Conservation (phyloP, 2,329 filamentous ascomycete genomes). For the Xylariaceae sp. region DNA sequence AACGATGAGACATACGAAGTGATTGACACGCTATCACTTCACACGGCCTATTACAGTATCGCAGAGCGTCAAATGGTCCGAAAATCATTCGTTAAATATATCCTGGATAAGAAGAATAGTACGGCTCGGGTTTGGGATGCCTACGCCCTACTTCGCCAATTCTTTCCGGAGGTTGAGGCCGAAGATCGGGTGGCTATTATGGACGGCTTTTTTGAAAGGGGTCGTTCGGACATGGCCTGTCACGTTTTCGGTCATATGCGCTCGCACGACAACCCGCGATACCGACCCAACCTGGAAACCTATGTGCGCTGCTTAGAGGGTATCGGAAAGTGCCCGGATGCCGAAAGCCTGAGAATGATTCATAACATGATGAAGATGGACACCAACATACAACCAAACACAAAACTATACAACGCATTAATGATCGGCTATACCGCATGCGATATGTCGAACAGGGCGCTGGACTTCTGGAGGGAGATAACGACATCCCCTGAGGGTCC, state of each 20-base stretch:
- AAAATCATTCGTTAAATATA: conserved; percentile 62
- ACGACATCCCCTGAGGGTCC: conserved; percentile 81
- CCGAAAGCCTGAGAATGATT: conserved; percentile 64
- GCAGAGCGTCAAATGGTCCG: conserved; percentile 63
- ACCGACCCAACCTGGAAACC: conserved; percentile 64
- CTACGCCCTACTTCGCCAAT: conserved; percentile 61
- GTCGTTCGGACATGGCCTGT: conserved; percentile 76
- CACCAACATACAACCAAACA: conserved; percentile 69
- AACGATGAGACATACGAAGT: conserved; percentile 74
- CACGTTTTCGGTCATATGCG: conserved; percentile 93
- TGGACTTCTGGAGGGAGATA: conserved; percentile 81
- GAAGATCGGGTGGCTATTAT: conserved; percentile 67
- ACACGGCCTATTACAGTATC: conserved; percentile 65
- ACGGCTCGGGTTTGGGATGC: conserved; percentile 60
- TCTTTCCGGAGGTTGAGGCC: conserved; percentile 61
- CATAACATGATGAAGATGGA: conserved; percentile 97
- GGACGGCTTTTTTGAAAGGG: conserved; percentile 72
- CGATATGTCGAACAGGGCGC: conserved; percentile 58
- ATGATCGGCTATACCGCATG: conserved; percentile 80
- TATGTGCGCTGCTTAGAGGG: conserved; percentile 77
- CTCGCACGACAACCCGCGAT: conserved; percentile 57
- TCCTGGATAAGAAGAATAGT: conserved; percentile 55
- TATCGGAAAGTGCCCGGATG: conserved; percentile 56
- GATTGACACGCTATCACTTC: conserved; percentile 73
- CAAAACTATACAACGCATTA: conserved; percentile 71